These are phyloP conservation scores for Scenedesmus sp. DNA, from an alignment of 163 green algal genomes.

Conservation along the genomic window DNA sequence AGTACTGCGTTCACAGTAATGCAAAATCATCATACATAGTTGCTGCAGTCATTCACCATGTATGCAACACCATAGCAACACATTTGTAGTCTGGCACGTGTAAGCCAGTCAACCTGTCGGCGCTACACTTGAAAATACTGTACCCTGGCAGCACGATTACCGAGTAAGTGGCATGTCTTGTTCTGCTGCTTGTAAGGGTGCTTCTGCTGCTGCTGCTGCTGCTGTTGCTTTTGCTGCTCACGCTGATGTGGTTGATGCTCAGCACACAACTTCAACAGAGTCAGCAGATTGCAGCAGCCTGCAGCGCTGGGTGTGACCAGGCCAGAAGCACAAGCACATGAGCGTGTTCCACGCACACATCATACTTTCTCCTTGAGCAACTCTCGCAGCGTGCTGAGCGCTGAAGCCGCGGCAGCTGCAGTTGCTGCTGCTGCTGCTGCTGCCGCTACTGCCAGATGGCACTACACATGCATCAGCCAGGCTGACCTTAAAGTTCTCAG, in stretches of 20 bases:
- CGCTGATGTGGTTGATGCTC: neutral
- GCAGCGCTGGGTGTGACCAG: neutral
- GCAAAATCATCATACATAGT: too few species aligned
- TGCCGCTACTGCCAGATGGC: neutral
- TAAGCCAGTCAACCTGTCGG: too few species aligned
- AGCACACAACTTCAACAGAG: neutral
- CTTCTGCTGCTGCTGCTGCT: neutral
- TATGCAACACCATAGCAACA: too few species aligned
- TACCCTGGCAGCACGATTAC: neutral
- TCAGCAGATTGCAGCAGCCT: neutral
- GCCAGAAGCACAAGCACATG: neutral
- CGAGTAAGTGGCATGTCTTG: neutral
- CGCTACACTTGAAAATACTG: neutral
- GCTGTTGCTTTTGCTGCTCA: neutral
- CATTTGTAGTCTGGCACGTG: too few species aligned
- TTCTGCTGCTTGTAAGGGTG: neutral
- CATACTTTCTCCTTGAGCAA: neutral
- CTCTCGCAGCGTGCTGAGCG: neutral
- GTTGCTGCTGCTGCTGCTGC: neutral
- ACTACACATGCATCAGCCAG: neutral
- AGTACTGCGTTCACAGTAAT: too few species aligned
- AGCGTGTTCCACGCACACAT: neutral
- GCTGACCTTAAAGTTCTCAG: conserved; percentile 85
- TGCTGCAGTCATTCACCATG: too few species aligned
- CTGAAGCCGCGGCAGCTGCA: neutral